phyloP scores from a whole-genome alignment of 1,284 basidiomycete genomes.

The Cutaneotrichosporon dermatis region DNA sequence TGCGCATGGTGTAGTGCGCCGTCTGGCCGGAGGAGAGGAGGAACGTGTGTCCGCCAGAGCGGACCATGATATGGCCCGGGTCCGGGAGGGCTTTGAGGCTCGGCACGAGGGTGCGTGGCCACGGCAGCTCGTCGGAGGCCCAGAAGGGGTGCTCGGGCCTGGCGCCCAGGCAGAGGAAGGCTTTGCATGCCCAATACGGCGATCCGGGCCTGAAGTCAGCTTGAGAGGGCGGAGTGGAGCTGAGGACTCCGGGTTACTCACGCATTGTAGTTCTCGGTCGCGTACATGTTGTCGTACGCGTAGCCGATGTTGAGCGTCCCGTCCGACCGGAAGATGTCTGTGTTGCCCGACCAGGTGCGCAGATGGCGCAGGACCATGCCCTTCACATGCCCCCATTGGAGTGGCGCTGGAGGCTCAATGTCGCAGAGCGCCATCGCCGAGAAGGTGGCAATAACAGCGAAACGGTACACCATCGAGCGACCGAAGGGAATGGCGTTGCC shows the following conservation, averaged over 20 bases:
- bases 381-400: constrained; percentile 66
- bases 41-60: constrained; percentile 58
- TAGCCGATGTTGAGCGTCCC: constrained; percentile 71
- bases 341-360: constrained; percentile 63
- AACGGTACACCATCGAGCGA: constrained; percentile 68
- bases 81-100: constrained; percentile 56
- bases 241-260: not conserved
- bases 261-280: constrained; percentile 6
- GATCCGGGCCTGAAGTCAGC: constrained; percentile 71
- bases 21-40: constrained; percentile 70
- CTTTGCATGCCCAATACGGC: constrained; percentile 78
- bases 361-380: constrained; percentile 68
- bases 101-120: constrained; percentile 49
- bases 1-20: constrained; percentile 71
- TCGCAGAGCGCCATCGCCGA: constrained; percentile 67
- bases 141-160: constrained; percentile 66
- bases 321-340: constrained; percentile 54
- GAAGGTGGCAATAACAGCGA: constrained; percentile 73
- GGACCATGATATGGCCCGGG: constrained; percentile 63
- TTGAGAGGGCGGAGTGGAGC: constrained; percentile 54
- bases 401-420: constrained; percentile 61
- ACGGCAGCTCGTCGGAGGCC: constrained; percentile 60
- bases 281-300: constrained; percentile 11
- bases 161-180: constrained; percentile 64
- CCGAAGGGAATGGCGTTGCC: constrained; percentile 72